These are phyloP conservation scores for Dictyostelium brefeldianum DNA, from an alignment of 78 protist species.

Conservation along the genomic window DNA sequence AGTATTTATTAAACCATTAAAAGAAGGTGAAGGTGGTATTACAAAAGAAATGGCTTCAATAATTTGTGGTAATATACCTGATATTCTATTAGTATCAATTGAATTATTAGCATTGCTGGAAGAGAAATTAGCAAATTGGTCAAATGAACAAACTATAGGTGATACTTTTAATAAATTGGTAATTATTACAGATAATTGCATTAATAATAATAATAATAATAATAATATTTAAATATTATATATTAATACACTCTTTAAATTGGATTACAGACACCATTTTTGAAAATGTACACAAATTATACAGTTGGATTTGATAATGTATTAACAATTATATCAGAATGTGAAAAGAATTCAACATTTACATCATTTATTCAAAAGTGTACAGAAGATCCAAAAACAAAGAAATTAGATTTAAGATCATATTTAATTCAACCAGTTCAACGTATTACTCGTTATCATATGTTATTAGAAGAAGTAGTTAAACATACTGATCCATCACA, in stretches of 20 bases:
- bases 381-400: conserved; percentile 75
- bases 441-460: conserved; percentile 84
- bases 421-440: conserved; percentile 85
- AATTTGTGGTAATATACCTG: conserved; percentile 48
- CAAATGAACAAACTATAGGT: conserved; percentile 58
- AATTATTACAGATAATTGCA: neutral
- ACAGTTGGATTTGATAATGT: conserved; percentile 75
- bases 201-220: too few relatives aligned
- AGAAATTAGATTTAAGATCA: conserved; percentile 69
- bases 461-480: conserved; percentile 75
- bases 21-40: conserved; percentile 66
- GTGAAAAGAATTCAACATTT: conserved; percentile 66
- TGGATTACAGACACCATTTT: conserved; percentile 44
- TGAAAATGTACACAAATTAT: conserved; percentile 72
- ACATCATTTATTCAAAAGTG: conserved; percentile 57
- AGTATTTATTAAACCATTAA: conserved; percentile 65
- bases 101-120: conserved; percentile 50
- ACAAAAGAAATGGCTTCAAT: conserved; percentile 30
- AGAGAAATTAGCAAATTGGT: conserved; percentile 49
- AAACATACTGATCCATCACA: conserved; percentile 78
- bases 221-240: too few relatives aligned
- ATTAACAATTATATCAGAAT: conserved; percentile 24
- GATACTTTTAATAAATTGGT: conserved; percentile 39
- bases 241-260: too few relatives aligned
- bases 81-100: conserved; percentile 35